Percentiles rank a stretch among this genome's conserved stretches.
These are phyloP conservation scores for Cucurbita maxima DNA, from an alignment of 306 rosid genomes.

Conservation along the genomic window DNA sequence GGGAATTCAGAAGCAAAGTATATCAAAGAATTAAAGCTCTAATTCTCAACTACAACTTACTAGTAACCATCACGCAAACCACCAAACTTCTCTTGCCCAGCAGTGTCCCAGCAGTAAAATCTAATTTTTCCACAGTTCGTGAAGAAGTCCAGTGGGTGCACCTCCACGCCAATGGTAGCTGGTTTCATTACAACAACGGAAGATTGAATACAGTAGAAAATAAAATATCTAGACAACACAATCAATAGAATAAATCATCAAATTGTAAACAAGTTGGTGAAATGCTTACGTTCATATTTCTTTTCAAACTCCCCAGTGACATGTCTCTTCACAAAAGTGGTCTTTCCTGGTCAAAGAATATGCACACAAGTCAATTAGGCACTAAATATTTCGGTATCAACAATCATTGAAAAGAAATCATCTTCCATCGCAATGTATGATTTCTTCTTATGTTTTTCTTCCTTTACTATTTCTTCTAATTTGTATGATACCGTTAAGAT, in stretches of 20 bases:
- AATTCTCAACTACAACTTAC: not conserved
- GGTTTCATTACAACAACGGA: not conserved
- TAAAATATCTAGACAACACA: not conserved
- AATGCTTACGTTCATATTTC: constrained; percentile 50
- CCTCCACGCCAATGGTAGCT: constrained; percentile 4
- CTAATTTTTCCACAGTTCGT: constrained; percentile 1
- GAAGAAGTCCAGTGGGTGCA: constrained; percentile 3
- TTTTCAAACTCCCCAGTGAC: constrained; percentile 71
- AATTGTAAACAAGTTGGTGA: not conserved
- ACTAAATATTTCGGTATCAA: not conserved
- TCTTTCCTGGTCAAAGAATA: constrained; percentile 21
- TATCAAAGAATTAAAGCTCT: not conserved
- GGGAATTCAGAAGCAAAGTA: not conserved
- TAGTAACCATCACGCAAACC: not conserved
- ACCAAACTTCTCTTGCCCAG: constrained; percentile 3
- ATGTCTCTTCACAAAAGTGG: constrained; percentile 36
- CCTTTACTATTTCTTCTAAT: not conserved
- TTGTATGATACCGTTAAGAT: not conserved
- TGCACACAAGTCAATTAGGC: not conserved
- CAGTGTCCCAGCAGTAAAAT: constrained; percentile 7
- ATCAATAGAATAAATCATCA: not conserved
- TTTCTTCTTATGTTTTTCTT: not conserved
- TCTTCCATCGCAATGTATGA: not conserved
- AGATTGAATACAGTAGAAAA: not conserved
- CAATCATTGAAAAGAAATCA: not conserved